These are phyloP conservation scores for Boletus huronensis DNA, from an alignment of 768 basidiomycete species.

Conservation along the genomic window DNA sequence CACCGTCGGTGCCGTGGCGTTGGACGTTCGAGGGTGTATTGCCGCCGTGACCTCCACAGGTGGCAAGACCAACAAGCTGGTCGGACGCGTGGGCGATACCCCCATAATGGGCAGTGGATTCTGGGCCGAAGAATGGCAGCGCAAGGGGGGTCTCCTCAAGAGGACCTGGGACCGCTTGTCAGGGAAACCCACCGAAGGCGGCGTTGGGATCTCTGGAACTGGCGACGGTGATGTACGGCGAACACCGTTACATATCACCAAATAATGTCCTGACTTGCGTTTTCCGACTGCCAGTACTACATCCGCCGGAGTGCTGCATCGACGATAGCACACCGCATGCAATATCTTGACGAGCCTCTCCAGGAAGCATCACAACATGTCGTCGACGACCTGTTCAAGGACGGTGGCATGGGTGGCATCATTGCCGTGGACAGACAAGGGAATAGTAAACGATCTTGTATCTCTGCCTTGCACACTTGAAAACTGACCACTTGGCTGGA, in stretches of 20 bases:
- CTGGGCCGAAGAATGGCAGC: constrained; percentile 80
- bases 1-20: constrained; percentile 82
- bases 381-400: constrained; percentile 52
- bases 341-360: constrained; percentile 55
- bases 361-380: constrained; percentile 50
- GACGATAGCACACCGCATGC: constrained; percentile 65
- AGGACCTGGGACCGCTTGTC: constrained; percentile 40
- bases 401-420: constrained; percentile 70
- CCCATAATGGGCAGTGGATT: constrained; percentile 75
- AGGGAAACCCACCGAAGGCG: constrained; percentile 35
- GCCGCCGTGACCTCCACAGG: constrained; percentile 75
- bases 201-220: constrained; percentile 78
- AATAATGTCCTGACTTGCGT: neutral
- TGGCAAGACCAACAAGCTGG: constrained; percentile 78
- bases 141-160: constrained; percentile 30
- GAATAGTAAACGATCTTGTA: constrained; percentile 47
- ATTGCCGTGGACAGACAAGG: constrained; percentile 69
- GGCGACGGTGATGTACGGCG: constrained; percentile 76
- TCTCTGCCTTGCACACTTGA: neutral
- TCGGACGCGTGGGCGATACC: constrained; percentile 81
- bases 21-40: constrained; percentile 73
- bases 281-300: constrained; percentile 53
- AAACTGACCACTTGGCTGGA: neutral
- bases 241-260: neutral
- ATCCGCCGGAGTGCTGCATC: constrained; percentile 67